Conservation (phyloP, 805 yeast genomes). For the Myxozyma neotropica region DNA sequence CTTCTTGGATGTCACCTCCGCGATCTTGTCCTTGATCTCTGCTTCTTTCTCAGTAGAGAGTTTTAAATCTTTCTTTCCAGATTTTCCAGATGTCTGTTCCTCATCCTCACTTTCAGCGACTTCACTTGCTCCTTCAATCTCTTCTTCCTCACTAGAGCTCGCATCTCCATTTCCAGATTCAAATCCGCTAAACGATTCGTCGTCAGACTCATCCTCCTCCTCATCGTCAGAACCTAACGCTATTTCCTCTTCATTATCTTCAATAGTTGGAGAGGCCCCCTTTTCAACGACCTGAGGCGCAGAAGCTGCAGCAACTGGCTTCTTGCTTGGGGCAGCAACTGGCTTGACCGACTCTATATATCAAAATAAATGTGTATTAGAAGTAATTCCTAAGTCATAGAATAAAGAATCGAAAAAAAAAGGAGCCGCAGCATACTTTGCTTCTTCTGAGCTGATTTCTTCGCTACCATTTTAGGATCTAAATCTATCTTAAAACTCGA, state of each 20-base stretch:
- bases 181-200: constrained; percentile 12
- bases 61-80: constrained; percentile 15
- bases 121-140: constrained; percentile 31
- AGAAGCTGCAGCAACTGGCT: background rate
- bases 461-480: constrained; percentile 10
- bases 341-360: background rate
- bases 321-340: background rate
- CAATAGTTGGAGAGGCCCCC: background rate
- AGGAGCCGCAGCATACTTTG: background rate
- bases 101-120: constrained; percentile 30
- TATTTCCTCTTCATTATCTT: background rate
- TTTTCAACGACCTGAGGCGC: background rate
- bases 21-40: constrained; percentile 23
- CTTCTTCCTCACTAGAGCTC: constrained; percentile 39
- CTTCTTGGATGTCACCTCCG: constrained; percentile 26
- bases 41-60: constrained; percentile 24
- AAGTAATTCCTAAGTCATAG: background rate
- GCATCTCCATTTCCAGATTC: constrained; percentile 35
- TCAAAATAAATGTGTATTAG: background rate
- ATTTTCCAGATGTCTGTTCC: constrained; percentile 18
- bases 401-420: background rate
- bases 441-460: constrained; percentile 12
- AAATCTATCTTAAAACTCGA: background rate
- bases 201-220: constrained; percentile 18
- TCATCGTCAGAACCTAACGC: background rate